Conservation (phyloP, 345 rosid genomes). For the Eucalyptus melliodora region DNA sequence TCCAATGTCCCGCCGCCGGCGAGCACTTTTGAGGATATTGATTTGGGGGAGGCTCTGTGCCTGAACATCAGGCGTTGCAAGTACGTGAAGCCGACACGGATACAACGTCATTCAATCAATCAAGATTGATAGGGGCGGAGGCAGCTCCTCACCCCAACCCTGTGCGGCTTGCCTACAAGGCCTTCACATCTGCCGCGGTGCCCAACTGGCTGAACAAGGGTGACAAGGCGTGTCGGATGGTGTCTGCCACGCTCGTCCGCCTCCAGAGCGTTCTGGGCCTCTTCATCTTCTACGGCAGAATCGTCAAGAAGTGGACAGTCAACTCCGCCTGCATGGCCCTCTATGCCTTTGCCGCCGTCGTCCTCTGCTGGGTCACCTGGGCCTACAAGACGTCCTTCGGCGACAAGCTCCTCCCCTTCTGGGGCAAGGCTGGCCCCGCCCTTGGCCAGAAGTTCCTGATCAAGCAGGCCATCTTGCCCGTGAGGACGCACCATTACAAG, state of each 20-base stretch:
- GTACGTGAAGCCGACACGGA: too few relatives aligned
- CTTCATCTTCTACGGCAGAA: slow-evolving; percentile 20
- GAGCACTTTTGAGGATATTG: too few relatives aligned
- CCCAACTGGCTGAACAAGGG: slow-evolving; percentile 32
- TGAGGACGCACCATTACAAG: too few relatives aligned
- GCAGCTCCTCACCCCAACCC: not conserved
- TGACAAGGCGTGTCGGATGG: slow-evolving; percentile 34
- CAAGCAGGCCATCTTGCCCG: too few relatives aligned
- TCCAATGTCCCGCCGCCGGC: too few relatives aligned
- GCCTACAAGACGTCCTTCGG: slow-evolving; percentile 27
- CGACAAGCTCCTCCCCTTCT: not conserved
- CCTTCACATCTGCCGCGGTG: not conserved
- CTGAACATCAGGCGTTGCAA: too few relatives aligned
- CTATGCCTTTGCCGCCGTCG: slow-evolving; percentile 28
- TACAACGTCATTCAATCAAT: too few relatives aligned
- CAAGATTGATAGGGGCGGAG: not conserved
- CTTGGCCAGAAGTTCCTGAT: too few relatives aligned
- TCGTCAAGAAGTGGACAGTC: slow-evolving; percentile 27
- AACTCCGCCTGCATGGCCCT: slow-evolving; percentile 36
- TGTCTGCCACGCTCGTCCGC: slow-evolving; percentile 24
- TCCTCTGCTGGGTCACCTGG: slow-evolving; percentile 26
- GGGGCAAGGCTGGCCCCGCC: too few relatives aligned
- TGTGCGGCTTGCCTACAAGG: not conserved
- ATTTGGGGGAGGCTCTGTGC: too few relatives aligned
- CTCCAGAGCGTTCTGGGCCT: slow-evolving; percentile 29